Conservation (phyloP, 139 green algal genomes). For the Chlorella sp. region DNA sequence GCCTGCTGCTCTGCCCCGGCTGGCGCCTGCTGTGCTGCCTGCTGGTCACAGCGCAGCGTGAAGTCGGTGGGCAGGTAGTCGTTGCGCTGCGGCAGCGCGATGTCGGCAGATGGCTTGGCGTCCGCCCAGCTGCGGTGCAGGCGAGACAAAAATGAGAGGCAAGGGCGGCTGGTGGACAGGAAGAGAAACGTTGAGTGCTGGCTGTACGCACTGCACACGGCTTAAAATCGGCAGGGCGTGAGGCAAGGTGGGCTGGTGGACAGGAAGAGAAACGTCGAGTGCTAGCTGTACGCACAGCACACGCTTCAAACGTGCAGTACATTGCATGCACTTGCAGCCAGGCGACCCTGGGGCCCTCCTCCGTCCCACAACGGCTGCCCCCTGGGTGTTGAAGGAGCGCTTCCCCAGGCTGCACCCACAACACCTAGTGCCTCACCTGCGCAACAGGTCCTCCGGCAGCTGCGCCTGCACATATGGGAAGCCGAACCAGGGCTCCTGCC, state of each 20-base stretch:
- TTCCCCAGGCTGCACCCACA: not conserved
- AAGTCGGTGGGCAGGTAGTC: slow-evolving; percentile 89
- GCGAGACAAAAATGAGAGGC: not conserved
- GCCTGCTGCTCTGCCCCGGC: slow-evolving; percentile 5
- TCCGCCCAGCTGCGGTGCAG: slow-evolving; percentile 14
- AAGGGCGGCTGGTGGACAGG: not conserved
- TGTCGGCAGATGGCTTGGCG: slow-evolving; percentile 40
- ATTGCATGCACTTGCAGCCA: no score
- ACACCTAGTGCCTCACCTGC: slow-evolving; percentile 33
- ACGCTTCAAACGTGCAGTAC: no score
- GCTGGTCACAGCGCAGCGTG: slow-evolving; percentile 46
- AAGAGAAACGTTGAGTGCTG: not conserved
- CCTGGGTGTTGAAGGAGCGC: no score
- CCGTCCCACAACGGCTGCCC: not conserved
- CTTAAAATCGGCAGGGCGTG: no score
- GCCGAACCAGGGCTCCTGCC: slow-evolving; percentile 82
- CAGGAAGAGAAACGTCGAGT: not conserved
- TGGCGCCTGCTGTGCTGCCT: not conserved
- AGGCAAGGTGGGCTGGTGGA: not conserved
- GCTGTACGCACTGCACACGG: no score
- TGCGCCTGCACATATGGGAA: slow-evolving; percentile 46
- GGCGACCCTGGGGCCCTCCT: no score
- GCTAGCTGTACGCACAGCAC: no score
- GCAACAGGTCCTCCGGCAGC: slow-evolving; percentile 53
- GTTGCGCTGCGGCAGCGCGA: slow-evolving; percentile 86